These are phyloP conservation scores for Salix caprea DNA, from an alignment of 345 rosid species.

Conservation along the genomic window DNA sequence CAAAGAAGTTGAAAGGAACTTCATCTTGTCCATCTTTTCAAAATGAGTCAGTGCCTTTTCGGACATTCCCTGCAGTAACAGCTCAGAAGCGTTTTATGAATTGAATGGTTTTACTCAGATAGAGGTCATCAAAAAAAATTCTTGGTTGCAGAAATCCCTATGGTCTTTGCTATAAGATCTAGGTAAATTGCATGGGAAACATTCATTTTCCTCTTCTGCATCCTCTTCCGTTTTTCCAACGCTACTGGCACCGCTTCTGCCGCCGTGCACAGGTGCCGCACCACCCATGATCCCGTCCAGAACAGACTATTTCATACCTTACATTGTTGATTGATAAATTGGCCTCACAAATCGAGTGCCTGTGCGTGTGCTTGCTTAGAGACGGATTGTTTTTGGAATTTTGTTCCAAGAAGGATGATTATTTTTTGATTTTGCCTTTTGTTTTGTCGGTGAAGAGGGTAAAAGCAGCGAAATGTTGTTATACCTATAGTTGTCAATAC, in stretches of 20 bases:
- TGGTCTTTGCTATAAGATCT: slow-evolving; percentile 57
- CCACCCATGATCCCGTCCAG: slow-evolving; percentile 17
- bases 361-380: background rate
- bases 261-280: slow-evolving; percentile 27
- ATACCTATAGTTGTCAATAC: no score
- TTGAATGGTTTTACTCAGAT: slow-evolving; percentile 24
- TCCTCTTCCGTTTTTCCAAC: slow-evolving; percentile 31
- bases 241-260: slow-evolving; percentile 15
- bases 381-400: no score
- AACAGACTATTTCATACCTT: background rate
- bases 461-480: no score
- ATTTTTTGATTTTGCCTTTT: no score
- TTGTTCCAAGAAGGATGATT: no score
- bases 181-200: slow-evolving; percentile 40
- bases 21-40: slow-evolving; percentile 44
- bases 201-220: slow-evolving; percentile 57
- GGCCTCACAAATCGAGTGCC: background rate
- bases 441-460: no score
- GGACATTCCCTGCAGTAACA: slow-evolving; percentile 50
- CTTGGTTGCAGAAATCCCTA: slow-evolving; percentile 61
- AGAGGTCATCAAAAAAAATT: slow-evolving; percentile 41
- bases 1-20: slow-evolving; percentile 29
- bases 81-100: slow-evolving; percentile 57
- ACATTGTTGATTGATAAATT: background rate
- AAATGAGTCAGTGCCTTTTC: slow-evolving; percentile 56